Percentiles rank a stretch among this genome's conserved stretches.
Conservation (phyloP, 2,329 filamentous ascomycete species). For the Lanzia echinophila region DNA sequence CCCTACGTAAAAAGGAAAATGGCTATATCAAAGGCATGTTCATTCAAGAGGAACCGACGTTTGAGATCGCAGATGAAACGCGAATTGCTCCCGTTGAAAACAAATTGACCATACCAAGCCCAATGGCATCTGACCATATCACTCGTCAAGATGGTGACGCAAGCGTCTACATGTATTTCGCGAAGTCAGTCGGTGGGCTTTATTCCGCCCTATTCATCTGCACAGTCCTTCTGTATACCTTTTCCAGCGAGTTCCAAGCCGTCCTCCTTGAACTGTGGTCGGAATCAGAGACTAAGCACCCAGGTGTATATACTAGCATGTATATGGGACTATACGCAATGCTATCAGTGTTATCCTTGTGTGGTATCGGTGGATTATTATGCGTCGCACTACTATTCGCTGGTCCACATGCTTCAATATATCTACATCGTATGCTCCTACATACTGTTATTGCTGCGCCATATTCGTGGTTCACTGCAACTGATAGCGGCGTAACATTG, state of each 20-base stretch:
- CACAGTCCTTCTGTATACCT: neutral
- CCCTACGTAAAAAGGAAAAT: neutral
- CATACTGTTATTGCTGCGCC: constrained; percentile 39
- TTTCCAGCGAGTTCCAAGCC: neutral
- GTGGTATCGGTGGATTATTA: neutral
- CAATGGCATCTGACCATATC: neutral
- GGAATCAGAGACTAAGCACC: neutral
- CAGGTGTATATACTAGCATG: neutral
- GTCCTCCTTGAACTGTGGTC: neutral
- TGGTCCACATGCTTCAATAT: neutral
- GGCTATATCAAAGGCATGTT: constrained; percentile 1
- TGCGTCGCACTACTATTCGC: neutral
- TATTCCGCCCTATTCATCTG: neutral
- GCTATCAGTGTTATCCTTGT: neutral
- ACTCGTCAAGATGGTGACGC: constrained; percentile 5
- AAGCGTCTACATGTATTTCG: constrained; percentile 5
- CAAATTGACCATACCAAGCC: neutral
- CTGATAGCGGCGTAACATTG: neutral
- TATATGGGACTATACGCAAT: constrained; percentile 1
- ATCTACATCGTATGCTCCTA: constrained; percentile 42
- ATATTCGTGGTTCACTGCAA: constrained; percentile 22
- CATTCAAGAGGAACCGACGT: neutral
- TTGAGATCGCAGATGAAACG: neutral
- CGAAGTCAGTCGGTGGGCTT: neutral
- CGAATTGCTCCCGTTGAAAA: neutral